A percentile compares a stretch with the other conserved stretches of the same genome.
Conservation (phyloP, 805 yeast genomes). For the Saturnispora kantuleensis region DNA sequence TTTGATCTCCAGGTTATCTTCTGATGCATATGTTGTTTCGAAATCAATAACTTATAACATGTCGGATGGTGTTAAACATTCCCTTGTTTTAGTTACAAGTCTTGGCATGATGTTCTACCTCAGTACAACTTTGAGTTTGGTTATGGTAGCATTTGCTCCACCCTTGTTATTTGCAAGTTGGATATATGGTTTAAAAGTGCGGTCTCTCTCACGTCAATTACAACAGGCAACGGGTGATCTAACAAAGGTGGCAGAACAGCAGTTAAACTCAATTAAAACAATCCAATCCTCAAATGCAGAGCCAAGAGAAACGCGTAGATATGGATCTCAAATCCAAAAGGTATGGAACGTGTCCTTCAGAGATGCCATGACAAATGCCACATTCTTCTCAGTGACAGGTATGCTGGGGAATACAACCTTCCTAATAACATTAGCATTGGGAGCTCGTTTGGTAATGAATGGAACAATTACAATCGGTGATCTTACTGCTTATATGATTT, state of each 20-base stretch:
- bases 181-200: constrained; percentile 72
- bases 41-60: constrained; percentile 80
- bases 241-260: constrained; percentile 88
- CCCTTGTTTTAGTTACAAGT: constrained; percentile 74
- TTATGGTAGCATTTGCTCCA: constrained; percentile 73
- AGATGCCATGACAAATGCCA: constrained; percentile 75
- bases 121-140: constrained; percentile 66
- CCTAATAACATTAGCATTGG: constrained; percentile 64
- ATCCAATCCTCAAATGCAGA: constrained; percentile 92
- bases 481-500: constrained; percentile 86
- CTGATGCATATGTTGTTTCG: constrained; percentile 85
- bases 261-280: constrained; percentile 73
- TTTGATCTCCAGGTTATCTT: constrained; percentile 74
- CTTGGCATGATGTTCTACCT: constrained; percentile 85
- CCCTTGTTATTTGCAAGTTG: constrained; percentile 76
- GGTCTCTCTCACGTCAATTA: constrained; percentile 62
- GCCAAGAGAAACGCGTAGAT: constrained; percentile 61
- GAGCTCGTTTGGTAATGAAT: constrained; percentile 65
- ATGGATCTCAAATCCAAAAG: constrained; percentile 59
- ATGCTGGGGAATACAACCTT: constrained; percentile 76
- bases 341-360: constrained; percentile 63
- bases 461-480: constrained; percentile 82
- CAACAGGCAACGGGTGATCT: constrained; percentile 82
- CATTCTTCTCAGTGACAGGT: constrained; percentile 73
- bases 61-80: constrained; percentile 81